Base-by-base conservation (phyloP, 441 rosid species). In the Viola pubescens region DNA sequence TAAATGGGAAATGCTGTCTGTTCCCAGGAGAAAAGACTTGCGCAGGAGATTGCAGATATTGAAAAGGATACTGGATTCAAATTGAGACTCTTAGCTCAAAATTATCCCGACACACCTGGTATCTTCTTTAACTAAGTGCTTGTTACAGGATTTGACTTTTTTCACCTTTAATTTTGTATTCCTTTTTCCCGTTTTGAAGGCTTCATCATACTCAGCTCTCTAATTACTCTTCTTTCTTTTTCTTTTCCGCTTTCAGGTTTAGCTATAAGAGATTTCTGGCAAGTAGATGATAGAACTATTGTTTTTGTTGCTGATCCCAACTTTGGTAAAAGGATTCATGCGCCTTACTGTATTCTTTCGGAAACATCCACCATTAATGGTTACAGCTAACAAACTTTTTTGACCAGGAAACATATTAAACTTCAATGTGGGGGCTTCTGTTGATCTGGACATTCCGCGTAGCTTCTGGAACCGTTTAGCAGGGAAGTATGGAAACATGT, bases 101-200 rank as follows among this genome's bases (percentile, higher is more conserved):
- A 87, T 79, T 85, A 87, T 75, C 98, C 98, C 4, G 87, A 81
- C 16, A 91, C 98, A 56, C 98, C 98, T 4, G 96, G 96, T 88
- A 50, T 34, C 40, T 41, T 61, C 50, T 42, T 7, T 48, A 12
- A 64, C 11, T 13, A 13, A 43, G 12, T 37, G 46, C 48, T 19
- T 19, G 11, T 56, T 19, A 41, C 37, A 26, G 37, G 52, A 37
- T 56, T 38, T 39, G 19, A 4, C 51, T 34, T 42, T 53, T 14
- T 40, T 34, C 48, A 7, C 19, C 3, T 11, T 43, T 38, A 11
- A 40, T 14, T 43, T 9, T 13, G 12, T 46, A 2, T 37, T 44
- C 37, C 52, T 12, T 19, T 16, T 16, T 16, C 19, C 19, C 19
- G 19, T 16, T n/a, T n/a, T n/a, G n/a, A n/a, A n/a, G n/a, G n/a